Evolutionary conservation across 1,139 yeast species (phyloP), one percentile per base, ranked within the genome.

Genomic region (Nakaseomyces nivariensis): DNA sequence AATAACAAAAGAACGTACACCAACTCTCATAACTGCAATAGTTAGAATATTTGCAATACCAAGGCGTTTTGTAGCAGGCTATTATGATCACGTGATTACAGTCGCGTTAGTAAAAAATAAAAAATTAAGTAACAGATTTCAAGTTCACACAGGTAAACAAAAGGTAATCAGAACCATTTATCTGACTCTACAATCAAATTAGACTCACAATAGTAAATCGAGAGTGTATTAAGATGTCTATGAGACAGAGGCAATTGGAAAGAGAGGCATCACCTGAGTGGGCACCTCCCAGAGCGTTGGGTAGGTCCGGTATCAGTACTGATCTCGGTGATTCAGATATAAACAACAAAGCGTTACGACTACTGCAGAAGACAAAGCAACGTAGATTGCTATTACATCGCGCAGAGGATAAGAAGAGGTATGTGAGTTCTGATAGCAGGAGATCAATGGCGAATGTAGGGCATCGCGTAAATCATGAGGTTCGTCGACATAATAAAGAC

Each of bases 321-420:
- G 32, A 8, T 8, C 13, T 26, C 4, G 44, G 34, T 29, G 44
- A 41, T 41, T 41, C 44, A 11, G 44, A 41, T 4, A 41, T 41
- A n/a, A 62, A 64, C 45, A 60, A 56, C 44, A 52, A 67, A 43
- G 68, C 68, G 3, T 45, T 57, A 22, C 53, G 55, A 13, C 51
- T 64, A 27, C 48, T 64, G 36, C 63, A 63, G 48, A 57, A 66
- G 43, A 64, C 64, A 24, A 55, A 66, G 45, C 61, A 59, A 48
- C 58, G 66, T 11, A 55, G 66, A 40, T 54, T 52, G 31, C 40
- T 62, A 36, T 48, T 62, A 8, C 54, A 56, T 24, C 46, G 57
- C 33, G 53, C 53, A 41, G 56, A 54, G 13, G 61, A 58, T 45
- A 56, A 55, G 45, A 49, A 57, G 40, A 45, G 58, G 36, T 58